Conservation (phyloP, 306 rosid species). For the Cicer cuneatum region DNA sequence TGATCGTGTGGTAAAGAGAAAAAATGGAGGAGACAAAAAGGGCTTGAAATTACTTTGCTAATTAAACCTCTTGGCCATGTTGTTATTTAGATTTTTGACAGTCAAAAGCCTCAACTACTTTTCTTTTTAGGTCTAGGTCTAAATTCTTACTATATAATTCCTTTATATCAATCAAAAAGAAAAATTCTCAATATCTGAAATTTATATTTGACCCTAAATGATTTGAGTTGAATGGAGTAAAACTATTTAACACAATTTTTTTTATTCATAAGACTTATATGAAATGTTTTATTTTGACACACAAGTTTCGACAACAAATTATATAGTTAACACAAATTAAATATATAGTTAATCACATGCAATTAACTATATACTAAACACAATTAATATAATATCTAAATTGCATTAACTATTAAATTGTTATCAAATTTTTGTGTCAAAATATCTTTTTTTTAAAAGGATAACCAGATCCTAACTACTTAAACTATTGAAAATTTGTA, state of each 20-base stretch:
- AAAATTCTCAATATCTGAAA: neutral
- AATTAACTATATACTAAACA: too few relatives aligned
- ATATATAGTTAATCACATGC: too few relatives aligned
- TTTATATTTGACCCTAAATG: neutral
- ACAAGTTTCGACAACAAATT: too few relatives aligned
- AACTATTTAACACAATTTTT: too few relatives aligned
- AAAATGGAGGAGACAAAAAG: slow-evolving; percentile 38
- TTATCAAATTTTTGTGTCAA: too few relatives aligned
- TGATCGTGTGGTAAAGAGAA: slow-evolving; percentile 37
- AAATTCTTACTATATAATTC: neutral
- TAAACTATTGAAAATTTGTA: neutral
- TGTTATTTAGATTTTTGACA: slow-evolving; percentile 17
- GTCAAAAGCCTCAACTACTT: slow-evolving; percentile 36
- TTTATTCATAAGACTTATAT: neutral
- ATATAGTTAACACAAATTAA: too few relatives aligned
- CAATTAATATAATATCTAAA: too few relatives aligned
- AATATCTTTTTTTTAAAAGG: too few relatives aligned
- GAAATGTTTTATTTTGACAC: too few relatives aligned
- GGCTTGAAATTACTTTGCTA: slow-evolving; percentile 40
- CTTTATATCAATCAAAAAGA: slow-evolving; percentile 12
- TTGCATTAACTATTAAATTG: too few relatives aligned
- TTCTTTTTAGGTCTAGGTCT: neutral
- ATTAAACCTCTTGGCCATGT: slow-evolving; percentile 35
- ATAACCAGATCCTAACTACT: neutral
- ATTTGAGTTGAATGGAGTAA: slow-evolving; percentile 12